Evolutionary conservation across 805 yeast genomes (phyloP).

Genomic region (Hemisphaericaspora nanyangensis): DNA sequence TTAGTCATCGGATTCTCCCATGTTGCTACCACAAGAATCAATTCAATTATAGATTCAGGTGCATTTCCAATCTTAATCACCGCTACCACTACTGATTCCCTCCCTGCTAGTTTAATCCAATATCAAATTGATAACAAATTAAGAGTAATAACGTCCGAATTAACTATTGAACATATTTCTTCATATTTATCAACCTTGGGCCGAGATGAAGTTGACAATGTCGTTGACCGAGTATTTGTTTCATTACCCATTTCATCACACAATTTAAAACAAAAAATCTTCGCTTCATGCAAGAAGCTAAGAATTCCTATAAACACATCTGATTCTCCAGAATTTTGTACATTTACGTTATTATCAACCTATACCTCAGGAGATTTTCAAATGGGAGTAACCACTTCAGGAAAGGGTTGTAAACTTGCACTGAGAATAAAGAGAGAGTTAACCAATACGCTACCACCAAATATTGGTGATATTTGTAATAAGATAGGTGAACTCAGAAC

Average conservation of each 20-base stretch:
- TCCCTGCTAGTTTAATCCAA: constrained; percentile 22
- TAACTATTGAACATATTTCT: not conserved
- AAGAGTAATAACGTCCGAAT: constrained; percentile 13
- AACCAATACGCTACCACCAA: constrained; percentile 58
- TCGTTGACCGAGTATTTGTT: constrained; percentile 78
- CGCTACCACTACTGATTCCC: constrained; percentile 17
- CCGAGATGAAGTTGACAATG: constrained; percentile 52
- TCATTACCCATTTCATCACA: constrained; percentile 32
- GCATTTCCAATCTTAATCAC: constrained; percentile 52
- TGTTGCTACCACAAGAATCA: constrained; percentile 46
- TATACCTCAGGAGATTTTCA: constrained; percentile 70
- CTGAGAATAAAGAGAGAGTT: constrained; percentile 74
- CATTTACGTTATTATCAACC: constrained; percentile 74
- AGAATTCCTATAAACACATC: constrained; percentile 83
- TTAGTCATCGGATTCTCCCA: constrained; percentile 53
- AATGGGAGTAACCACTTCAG: constrained; percentile 78
- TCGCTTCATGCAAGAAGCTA: constrained; percentile 47
- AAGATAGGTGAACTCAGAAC: constrained; percentile 66
- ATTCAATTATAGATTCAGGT: constrained; percentile 47
- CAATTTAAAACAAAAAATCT: constrained; percentile 39
- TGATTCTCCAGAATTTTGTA: constrained; percentile 67
- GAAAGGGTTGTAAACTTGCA: constrained; percentile 87
- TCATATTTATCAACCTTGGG: constrained; percentile 55
- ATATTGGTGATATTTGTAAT: constrained; percentile 65
- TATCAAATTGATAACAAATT: constrained; percentile 23